Conservation (phyloP, 2,329 filamentous ascomycete genomes). For the Hypoxylon sp. region DNA sequence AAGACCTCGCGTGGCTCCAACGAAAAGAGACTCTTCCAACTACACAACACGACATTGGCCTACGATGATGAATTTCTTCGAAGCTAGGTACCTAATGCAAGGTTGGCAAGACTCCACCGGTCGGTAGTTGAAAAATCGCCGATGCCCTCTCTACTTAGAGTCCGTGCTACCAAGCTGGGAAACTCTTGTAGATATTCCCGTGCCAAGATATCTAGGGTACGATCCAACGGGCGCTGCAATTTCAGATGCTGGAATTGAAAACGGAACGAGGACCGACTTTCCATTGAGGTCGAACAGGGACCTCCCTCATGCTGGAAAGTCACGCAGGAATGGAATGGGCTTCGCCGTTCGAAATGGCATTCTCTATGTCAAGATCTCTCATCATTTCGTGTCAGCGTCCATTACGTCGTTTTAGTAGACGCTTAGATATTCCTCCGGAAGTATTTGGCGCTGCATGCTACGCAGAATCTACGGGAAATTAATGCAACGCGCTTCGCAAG, state of each 20-base stretch:
- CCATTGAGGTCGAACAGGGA: conserved; percentile 31
- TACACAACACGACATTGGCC: conserved; percentile 18
- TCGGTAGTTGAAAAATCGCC: conserved; percentile 37
- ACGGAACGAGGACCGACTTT: conserved; percentile 47
- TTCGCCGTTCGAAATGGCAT: conserved; percentile 19
- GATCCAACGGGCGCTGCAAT: conserved; percentile 41
- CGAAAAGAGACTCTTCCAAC: conserved; percentile 19
- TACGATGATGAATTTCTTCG: conserved; percentile 20
- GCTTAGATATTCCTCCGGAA: conserved; percentile 12
- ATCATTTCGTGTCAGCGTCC: background rate
- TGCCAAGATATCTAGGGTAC: conserved; percentile 43
- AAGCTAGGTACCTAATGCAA: conserved; percentile 7
- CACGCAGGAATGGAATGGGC: conserved; percentile 10
- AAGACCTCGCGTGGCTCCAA: conserved; percentile 24
- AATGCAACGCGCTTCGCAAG: conserved; percentile 24
- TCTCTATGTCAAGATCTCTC: conserved; percentile 7
- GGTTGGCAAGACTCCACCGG: conserved; percentile 26
- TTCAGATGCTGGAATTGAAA: conserved; percentile 37
- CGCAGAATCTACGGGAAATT: conserved; percentile 11
- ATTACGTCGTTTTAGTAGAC: background rate
- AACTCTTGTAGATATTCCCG: conserved; percentile 35
- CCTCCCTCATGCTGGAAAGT: conserved; percentile 10
- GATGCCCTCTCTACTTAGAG: conserved; percentile 10
- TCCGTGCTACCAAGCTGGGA: conserved; percentile 37
- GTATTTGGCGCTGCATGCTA: conserved; percentile 14